These are phyloP conservation scores for Pythium brachiatum DNA, from an alignment of 352 stramenopile species.

Conservation along the genomic window DNA sequence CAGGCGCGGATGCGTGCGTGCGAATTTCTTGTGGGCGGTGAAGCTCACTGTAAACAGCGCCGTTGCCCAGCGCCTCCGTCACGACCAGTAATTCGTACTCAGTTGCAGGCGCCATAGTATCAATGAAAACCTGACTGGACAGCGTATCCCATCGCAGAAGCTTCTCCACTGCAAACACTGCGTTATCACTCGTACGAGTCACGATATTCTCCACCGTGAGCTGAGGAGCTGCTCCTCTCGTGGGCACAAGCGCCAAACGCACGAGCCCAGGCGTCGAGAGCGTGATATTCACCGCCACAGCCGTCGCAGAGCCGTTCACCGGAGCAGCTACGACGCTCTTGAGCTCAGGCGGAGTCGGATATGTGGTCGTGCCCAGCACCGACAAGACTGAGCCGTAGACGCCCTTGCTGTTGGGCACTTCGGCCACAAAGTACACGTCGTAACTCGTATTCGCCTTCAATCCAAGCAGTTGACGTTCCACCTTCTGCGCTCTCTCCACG, in stretches of 20 bases:
- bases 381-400: constrained; percentile 73
- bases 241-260: constrained; percentile 53
- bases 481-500: constrained; percentile 45
- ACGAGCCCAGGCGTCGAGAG: constrained; percentile 39
- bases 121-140: constrained; percentile 27
- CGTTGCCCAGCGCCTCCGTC: constrained; percentile 50
- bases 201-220: constrained; percentile 16
- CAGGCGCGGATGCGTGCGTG: constrained; percentile 55
- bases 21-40: constrained; percentile 26
- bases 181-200: background rate
- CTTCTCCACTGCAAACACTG: constrained; percentile 25
- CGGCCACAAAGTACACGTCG: constrained; percentile 80
- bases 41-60: constrained; percentile 49
- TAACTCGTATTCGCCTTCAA: constrained; percentile 66
- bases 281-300: constrained; percentile 32
- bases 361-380: constrained; percentile 51
- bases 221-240: background rate
- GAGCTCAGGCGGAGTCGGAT: constrained; percentile 47
- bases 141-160: constrained; percentile 31
- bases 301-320: constrained; percentile 37
- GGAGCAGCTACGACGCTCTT: constrained; percentile 16
- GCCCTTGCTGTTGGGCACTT: constrained; percentile 74
- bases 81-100: constrained; percentile 60
- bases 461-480: constrained; percentile 41
- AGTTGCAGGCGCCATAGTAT: constrained; percentile 40